phyloP scores from a whole-genome alignment of 1,284 basidiomycete genomes.

The Trichosporon sp. region DNA sequence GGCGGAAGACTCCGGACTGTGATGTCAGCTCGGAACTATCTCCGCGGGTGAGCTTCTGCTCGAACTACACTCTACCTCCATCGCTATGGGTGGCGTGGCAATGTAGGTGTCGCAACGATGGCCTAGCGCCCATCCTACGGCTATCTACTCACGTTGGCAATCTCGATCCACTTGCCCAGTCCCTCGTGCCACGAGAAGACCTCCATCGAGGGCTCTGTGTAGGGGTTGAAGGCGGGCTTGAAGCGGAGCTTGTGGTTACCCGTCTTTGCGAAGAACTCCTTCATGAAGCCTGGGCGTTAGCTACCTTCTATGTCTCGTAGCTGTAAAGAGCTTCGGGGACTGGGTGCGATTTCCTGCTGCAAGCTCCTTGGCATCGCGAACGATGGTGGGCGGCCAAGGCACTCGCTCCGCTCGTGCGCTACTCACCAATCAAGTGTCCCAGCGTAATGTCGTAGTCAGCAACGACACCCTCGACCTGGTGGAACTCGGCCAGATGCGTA shows the following conservation, averaged over 20 bases:
- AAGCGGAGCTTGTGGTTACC: constrained; percentile 88
- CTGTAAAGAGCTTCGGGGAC: neutral
- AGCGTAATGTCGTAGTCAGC: constrained; percentile 90
- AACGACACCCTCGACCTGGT: constrained; percentile 98
- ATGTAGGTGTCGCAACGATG: too few species aligned
- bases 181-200: constrained; percentile 98
- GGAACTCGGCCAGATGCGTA: constrained; percentile 99
- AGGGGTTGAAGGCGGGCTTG: constrained; percentile 75
- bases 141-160: constrained; percentile 50
- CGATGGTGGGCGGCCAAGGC: too few species aligned
- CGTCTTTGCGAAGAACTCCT: constrained; percentile 97
- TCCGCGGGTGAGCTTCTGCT: neutral
- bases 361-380: too few species aligned
- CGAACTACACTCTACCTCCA: too few species aligned
- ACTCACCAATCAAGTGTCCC: constrained; percentile 88
- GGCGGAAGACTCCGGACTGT: constrained; percentile 98
- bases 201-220: constrained; percentile 98
- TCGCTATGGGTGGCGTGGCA: too few species aligned
- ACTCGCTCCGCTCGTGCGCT: neutral
- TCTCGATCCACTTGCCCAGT: constrained; percentile 92
- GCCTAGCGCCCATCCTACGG: too few species aligned
- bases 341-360: neutral
- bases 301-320: neutral
- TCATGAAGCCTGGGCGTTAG: constrained; percentile 74
- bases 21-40: constrained; percentile 9